phyloP scores from a whole-genome alignment of 163 green algal species.

The Chlamydomonas reinhardtii region DNA sequence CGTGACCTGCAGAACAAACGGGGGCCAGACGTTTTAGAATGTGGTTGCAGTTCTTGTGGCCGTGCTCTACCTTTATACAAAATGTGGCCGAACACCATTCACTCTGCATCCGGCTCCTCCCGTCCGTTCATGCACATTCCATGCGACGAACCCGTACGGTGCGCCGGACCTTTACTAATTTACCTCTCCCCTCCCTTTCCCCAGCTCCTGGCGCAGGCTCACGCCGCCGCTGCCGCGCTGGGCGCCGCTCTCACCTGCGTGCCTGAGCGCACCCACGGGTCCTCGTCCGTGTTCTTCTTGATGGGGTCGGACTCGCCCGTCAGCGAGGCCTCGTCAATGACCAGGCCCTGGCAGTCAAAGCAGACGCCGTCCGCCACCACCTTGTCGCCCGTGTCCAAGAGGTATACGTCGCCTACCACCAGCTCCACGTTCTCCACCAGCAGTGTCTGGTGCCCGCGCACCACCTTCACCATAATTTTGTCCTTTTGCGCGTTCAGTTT shows the following conservation, averaged over 20 bases:
- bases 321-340: conserved; percentile 93
- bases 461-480: conserved; percentile 89
- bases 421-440: conserved; percentile 89
- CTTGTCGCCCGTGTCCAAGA: conserved; percentile 95
- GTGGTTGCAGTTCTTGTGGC: no score
- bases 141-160: no score
- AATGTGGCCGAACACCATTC: no score
- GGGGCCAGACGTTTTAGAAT: no score
- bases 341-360: conserved; percentile 69
- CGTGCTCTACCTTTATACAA: no score
- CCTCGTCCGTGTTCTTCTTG: conserved; percentile 82
- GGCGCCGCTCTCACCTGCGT: conserved; percentile 69
- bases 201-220: no score
- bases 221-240: not conserved
- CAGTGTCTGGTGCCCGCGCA: conserved; percentile 79
- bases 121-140: no score
- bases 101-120: no score
- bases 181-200: no score
- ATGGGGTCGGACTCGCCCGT: conserved; percentile 95
- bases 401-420: conserved; percentile 93
- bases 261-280: conserved; percentile 88
- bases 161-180: no score
- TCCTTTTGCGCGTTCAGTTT: conserved; percentile 96
- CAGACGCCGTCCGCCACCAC: conserved; percentile 91
- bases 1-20: conserved; percentile 69